Evolutionary conservation across 2,329 filamentous ascomycete species (phyloP).

Genomic region (Phialemonium atrogriseum): DNA sequence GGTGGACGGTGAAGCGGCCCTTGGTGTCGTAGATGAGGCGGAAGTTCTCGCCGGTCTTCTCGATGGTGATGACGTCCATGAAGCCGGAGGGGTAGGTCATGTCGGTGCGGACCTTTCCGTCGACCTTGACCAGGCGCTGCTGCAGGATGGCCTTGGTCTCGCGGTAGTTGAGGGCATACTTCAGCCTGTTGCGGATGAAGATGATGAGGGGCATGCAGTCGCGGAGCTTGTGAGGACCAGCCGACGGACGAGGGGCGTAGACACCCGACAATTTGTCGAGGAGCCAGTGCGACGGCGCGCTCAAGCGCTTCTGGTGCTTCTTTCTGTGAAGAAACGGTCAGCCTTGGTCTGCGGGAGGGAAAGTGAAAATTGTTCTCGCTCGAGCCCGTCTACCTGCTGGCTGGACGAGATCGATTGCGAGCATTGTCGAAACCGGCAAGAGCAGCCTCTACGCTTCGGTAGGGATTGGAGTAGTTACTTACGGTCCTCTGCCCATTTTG

Average conservation of each 20-base stretch:
- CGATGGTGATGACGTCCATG: conserved; percentile 99
- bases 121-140: conserved; percentile 99
- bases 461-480: conserved; percentile 24
- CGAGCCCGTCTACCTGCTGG: no score
- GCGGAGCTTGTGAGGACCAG: conserved; percentile 98
- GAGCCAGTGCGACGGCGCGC: conserved; percentile 98
- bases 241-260: conserved; percentile 63
- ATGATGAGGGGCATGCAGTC: conserved; percentile 98
- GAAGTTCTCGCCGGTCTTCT: conserved; percentile 99
- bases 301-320: conserved; percentile 99
- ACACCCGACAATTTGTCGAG: conserved; percentile 97
- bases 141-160: conserved; percentile 97
- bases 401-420: neutral
- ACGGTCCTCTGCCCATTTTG: conserved; percentile 45
- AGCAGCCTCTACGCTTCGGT: conserved; percentile 1
- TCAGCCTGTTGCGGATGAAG: conserved; percentile 94
- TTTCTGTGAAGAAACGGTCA: conserved; percentile 51
- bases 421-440: neutral
- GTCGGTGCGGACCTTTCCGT: conserved; percentile 99
- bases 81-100: conserved; percentile 94
- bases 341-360: conserved; percentile 8
- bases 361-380: neutral
- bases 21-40: conserved; percentile 99
- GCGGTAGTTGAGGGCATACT: conserved; percentile 98
- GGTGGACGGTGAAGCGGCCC: conserved; percentile 99